phyloP scores from a whole-genome alignment of 2,329 filamentous ascomycete species.

The Colletotrichum sp. region DNA sequence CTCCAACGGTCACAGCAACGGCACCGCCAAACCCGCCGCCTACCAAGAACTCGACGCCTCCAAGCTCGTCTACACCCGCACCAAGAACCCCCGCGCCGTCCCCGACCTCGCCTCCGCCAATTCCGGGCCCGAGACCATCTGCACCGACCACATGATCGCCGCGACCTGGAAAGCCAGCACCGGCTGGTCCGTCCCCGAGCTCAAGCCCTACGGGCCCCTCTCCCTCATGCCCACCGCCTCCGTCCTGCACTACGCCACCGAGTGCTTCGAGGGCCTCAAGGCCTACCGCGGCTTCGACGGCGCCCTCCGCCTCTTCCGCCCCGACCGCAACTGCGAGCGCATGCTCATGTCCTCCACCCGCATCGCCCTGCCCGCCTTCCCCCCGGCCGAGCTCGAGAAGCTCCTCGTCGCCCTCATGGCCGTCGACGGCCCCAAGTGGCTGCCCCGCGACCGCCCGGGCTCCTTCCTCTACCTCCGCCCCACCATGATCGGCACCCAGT shows the following conservation, averaged over 20 bases:
- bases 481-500: constrained; percentile 82
- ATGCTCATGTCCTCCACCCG: constrained; percentile 64
- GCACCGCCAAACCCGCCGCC: constrained; percentile 53
- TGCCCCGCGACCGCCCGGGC: constrained; percentile 71
- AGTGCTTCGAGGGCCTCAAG: constrained; percentile 89
- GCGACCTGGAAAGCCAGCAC: constrained; percentile 65
- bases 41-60: constrained; percentile 66
- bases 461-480: constrained; percentile 85
- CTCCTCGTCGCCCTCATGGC: constrained; percentile 74
- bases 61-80: constrained; percentile 65
- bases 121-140: constrained; percentile 56
- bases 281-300: constrained; percentile 80
- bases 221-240: constrained; percentile 81
- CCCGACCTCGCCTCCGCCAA: constrained; percentile 53
- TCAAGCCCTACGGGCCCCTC: constrained; percentile 79
- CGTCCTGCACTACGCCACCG: constrained; percentile 85
- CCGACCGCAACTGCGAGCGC: constrained; percentile 72
- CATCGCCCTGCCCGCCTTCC: constrained; percentile 77
- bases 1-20: constrained; percentile 30
- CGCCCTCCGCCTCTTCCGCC: constrained; percentile 78
- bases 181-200: constrained; percentile 76
- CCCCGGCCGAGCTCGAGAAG: constrained; percentile 72
- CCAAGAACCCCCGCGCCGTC: constrained; percentile 54
- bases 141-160: constrained; percentile 90
- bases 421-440: constrained; percentile 78